A percentile compares a stretch with the other conserved stretches of the same genome.
Conservation (phyloP, 805 yeast genomes). For the Torulaspora gathmanii region DNA sequence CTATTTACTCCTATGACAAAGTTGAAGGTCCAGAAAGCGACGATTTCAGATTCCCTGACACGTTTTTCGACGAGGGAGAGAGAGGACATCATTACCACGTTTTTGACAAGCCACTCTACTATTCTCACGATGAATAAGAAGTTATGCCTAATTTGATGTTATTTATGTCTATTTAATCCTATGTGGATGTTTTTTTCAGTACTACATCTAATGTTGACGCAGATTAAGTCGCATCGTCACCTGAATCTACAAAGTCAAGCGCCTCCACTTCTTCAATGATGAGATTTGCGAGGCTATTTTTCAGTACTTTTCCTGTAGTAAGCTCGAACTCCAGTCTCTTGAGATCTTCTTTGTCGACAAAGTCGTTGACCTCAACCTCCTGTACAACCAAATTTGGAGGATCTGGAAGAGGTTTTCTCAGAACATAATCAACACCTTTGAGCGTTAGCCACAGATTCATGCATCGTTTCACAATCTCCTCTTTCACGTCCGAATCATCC, state of each 20-base stretch:
- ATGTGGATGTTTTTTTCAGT: not conserved
- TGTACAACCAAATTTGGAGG: conserved; percentile 10
- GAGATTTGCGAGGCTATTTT: conserved; percentile 17
- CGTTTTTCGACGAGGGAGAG: conserved; percentile 85
- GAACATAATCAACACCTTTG: conserved; percentile 11
- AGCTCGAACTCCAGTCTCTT: conserved; percentile 16
- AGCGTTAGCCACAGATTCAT: conserved; percentile 18
- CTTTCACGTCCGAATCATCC: not conserved
- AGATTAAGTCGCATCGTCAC: not conserved
- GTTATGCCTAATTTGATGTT: conserved; percentile 1
- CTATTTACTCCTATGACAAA: conserved; percentile 51
- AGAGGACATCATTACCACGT: conserved; percentile 94
- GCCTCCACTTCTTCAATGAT: conserved; percentile 31
- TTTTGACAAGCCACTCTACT: conserved; percentile 89
- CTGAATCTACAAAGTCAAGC: conserved; percentile 6
- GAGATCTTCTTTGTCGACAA: not conserved
- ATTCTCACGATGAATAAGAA: conserved; percentile 15
- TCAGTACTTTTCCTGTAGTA: conserved; percentile 5
- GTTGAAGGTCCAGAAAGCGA: conserved; percentile 49
- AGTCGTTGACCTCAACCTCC: conserved; percentile 11
- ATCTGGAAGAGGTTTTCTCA: conserved; percentile 4
- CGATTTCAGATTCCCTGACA: conserved; percentile 67
- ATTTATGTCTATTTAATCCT: not conserved
- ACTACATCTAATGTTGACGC: not conserved
- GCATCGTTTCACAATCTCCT: conserved; percentile 14